Evolutionary conservation across 306 rosid species (phyloP), one percentile per base, ranked within the genome.

Genomic region (Echinosophora koreensis): DNA sequence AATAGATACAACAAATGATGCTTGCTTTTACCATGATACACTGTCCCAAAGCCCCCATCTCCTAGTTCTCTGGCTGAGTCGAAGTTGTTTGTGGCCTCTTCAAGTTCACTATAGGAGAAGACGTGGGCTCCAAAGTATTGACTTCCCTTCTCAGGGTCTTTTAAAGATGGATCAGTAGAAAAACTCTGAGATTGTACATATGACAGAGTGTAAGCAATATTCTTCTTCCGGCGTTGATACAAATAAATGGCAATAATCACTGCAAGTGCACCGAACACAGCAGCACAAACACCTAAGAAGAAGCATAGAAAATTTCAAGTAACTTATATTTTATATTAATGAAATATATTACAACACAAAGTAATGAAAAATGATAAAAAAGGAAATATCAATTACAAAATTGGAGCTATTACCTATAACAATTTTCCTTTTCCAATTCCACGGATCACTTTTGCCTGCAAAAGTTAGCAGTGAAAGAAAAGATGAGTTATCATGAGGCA

Each of bases 31-130:
- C 98, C 98, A 73, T 35, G 85, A 84, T 93, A 91, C 0, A 93
- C 98, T 4, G 93, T 86, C 60, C 98, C 97, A 67, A 86, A 93
- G 14, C 97, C 96, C 16, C 98, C 98, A 82, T 93, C 97, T 49
- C 98, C 97, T 16, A 93, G 87, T 83, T 88, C 92, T 83, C 52
- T 88, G 2, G 85, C 39, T 11, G 90, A 42, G 58, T 90, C 92
- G 7, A 93, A 93, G 54, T 67, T 4, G 71, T 86, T 78, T 7
- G 95, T 93, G 68, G 97, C 98, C 74, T 85, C 89, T 79, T 81
- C 87, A 63, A 93, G 94, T 67, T 93, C 98, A 8, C 27, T 77
- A 56, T 89, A 91, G 49, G 85, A 49, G 77, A 93, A 93, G 47
- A 86, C 38, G 22, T 74, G 93, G 32, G 84, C 81, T 14, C 94